Evolutionary conservation across 2,329 filamentous ascomycete species (phyloP).

Genomic region (Diaporthe aspalathi): DNA sequence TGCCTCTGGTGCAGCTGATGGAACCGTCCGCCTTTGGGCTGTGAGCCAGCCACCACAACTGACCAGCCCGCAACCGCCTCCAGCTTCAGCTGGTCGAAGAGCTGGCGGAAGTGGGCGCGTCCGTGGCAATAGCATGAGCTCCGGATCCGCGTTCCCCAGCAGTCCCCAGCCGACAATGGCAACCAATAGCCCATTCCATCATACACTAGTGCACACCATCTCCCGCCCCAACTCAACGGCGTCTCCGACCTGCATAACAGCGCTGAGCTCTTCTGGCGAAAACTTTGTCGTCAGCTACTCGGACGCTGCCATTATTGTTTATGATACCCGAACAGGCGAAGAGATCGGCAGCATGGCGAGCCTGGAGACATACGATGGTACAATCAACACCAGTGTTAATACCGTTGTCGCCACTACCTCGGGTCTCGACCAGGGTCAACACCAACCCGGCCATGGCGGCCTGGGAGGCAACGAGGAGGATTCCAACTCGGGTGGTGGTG

Average conservation of each 20-base stretch:
- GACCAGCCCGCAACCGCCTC: conserved; percentile 79
- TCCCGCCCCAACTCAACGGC: conserved; percentile 73
- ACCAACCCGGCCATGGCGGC: conserved; percentile 55
- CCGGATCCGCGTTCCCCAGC: conserved; percentile 89
- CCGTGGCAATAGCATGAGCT: conserved; percentile 92
- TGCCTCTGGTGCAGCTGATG: conserved; percentile 92
- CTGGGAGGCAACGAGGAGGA: conserved; percentile 76
- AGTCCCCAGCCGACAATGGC: conserved; percentile 90
- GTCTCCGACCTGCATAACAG: conserved; percentile 92
- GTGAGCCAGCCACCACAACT: conserved; percentile 90
- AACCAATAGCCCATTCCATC: conserved; percentile 86
- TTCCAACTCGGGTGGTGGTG: conserved; percentile 70
- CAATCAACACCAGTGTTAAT: conserved; percentile 83
- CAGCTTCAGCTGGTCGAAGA: conserved; percentile 63
- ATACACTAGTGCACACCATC: conserved; percentile 90
- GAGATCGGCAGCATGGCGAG: conserved; percentile 94
- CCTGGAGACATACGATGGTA: conserved; percentile 91
- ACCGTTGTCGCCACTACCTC: conserved; percentile 88
- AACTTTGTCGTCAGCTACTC: conserved; percentile 94
- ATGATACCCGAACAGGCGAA: conserved; percentile 91
- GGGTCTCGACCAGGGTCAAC: conserved; percentile 79
- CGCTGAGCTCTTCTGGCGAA: conserved; percentile 83
- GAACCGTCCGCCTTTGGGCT: conserved; percentile 92
- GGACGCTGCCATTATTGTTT: conserved; percentile 90
- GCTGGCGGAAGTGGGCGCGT: conserved; percentile 75